Conservation (phyloP, 345 rosid genomes). For the Lagerstroemia speciosa region DNA sequence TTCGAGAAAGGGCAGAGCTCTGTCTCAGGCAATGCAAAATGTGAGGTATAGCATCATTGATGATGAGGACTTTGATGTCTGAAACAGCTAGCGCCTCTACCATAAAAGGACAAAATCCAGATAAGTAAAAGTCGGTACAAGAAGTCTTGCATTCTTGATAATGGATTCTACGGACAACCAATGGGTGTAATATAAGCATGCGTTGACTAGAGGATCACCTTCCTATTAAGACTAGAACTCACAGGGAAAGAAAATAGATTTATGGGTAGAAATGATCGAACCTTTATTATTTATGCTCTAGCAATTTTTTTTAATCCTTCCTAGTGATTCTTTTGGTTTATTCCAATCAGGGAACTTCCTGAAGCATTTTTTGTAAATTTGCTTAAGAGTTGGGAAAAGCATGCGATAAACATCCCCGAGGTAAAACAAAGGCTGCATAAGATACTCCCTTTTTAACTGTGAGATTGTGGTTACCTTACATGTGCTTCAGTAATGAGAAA, state of each 20-base stretch:
- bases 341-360: slow-evolving; percentile 64
- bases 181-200: too few species aligned
- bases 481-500: background rate
- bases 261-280: too few species aligned
- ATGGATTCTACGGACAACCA: background rate
- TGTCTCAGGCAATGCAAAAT: slow-evolving; percentile 39
- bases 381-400: slow-evolving; percentile 61
- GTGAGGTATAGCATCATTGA: slow-evolving; percentile 41
- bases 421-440: slow-evolving; percentile 15
- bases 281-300: background rate
- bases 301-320: background rate
- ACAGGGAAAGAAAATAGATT: background rate
- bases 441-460: background rate
- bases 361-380: slow-evolving; percentile 33
- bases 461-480: background rate
- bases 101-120: too few species aligned
- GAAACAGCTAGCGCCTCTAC: background rate
- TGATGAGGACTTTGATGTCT: background rate
- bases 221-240: too few species aligned
- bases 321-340: slow-evolving; percentile 6
- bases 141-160: background rate
- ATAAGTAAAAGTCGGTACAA: too few species aligned
- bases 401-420: slow-evolving; percentile 40
- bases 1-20: slow-evolving; percentile 23
- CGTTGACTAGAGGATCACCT: too few species aligned